Evolutionary conservation across 129 eudicot genomes (phyloP), one percentile per base, ranked within the genome.

Genomic region (Heracleum sosnowskyi): DNA sequence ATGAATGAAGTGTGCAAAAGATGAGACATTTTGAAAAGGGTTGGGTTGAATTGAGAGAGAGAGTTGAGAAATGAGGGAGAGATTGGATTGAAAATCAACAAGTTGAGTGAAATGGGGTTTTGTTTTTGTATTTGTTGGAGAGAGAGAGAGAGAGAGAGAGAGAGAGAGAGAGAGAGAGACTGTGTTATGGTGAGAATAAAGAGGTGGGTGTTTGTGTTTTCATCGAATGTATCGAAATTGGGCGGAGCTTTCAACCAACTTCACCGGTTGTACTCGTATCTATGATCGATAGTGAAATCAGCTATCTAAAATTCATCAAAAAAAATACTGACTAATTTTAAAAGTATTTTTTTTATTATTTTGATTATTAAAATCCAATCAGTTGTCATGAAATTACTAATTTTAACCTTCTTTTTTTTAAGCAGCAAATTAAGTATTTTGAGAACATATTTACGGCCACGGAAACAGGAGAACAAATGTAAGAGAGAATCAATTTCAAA

Each of bases 1-100:
- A 85, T 72, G 93, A 90, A 91, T 73, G 93, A 82, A 45, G 94
- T 87, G 83, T 87, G 88, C 81, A 95, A 92, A 64, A 95, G 97
- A 45, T 88, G 93, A 35, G 98, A 82, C 98, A 92, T 95, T 78
- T 33, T 16, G 31, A 41, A 72, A 73, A 8, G 76, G 36, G 55
- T 22, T 26, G 76, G 42, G 66, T 12, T 69, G 26, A 35, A 36
- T 15, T 34, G 29, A 78, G 29, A n/a, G 73, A 76, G 62, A 79
- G 60, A 77, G 72, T 47, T 75, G 84, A 63, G 55, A 71, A 53
- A 47, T 40, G 33, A n/a, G 78, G 78, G 36, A 49, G 70, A 9
- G 63, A 74, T 46, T 81, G 68, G 33, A 60, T 60, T 60, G 33
- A 60, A 60, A 60, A n/a, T 60, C 68, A 60, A 60, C 15, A 57